phyloP scores from a whole-genome alignment of 2,329 filamentous ascomycete genomes.

The Coleophoma eucalyptorum region DNA sequence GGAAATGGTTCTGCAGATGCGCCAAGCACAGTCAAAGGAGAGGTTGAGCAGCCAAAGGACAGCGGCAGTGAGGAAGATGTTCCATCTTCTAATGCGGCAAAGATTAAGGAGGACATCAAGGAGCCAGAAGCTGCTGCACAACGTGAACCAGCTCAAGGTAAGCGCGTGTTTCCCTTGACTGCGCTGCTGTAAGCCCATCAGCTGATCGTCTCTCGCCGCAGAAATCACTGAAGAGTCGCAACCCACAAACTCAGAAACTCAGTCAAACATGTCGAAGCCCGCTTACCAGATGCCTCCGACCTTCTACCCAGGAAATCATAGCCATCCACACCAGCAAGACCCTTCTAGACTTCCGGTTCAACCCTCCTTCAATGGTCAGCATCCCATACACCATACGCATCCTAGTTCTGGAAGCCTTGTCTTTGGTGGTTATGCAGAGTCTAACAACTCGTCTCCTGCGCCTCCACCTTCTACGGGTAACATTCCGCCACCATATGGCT shows the following conservation, averaged over 20 bases:
- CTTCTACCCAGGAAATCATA: constrained; percentile 34
- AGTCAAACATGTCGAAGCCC: constrained; percentile 1
- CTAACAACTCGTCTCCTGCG: constrained; percentile 54
- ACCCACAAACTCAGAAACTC: constrained; percentile 1
- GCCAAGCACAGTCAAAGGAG: too few relatives aligned
- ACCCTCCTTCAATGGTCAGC: constrained; percentile 18
- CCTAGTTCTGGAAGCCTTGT: constrained; percentile 52
- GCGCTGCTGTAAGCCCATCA: too few relatives aligned
- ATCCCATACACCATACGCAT: constrained; percentile 45
- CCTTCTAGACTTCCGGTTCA: constrained; percentile 12
- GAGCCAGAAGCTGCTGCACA: too few relatives aligned
- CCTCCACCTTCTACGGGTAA: constrained; percentile 45
- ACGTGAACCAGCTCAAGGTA: too few relatives aligned
- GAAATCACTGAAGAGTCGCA: too few relatives aligned
- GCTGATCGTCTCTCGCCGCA: too few relatives aligned
- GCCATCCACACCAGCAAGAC: constrained; percentile 8
- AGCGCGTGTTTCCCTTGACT: too few relatives aligned
- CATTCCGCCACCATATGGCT: constrained; percentile 27
- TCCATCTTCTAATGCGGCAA: too few relatives aligned
- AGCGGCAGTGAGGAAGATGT: too few relatives aligned
- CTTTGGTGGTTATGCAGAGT: constrained; percentile 51
- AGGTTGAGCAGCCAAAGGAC: too few relatives aligned
- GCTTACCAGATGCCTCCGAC: constrained; percentile 40
- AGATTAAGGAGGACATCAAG: too few relatives aligned
- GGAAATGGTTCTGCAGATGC: constrained; percentile 13